These are phyloP conservation scores for Salix udensis DNA, from an alignment of 345 rosid genomes.

Conservation along the genomic window DNA sequence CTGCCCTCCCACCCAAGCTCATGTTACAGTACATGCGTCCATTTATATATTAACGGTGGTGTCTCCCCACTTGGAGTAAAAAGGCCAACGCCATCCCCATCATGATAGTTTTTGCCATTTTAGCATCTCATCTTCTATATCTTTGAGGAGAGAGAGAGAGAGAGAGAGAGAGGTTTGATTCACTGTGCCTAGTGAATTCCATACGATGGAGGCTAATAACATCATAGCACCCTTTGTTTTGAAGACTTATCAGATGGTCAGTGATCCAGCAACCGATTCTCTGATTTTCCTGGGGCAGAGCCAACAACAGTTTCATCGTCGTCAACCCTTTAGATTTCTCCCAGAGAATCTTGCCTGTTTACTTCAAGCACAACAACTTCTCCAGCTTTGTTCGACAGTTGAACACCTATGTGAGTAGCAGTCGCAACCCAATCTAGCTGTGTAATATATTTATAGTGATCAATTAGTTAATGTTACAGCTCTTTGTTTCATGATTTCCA, in stretches of 20 bases:
- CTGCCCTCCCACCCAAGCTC: constrained; percentile 33
- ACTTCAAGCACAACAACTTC: constrained; percentile 33
- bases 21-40: constrained; percentile 12
- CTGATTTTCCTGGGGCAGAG: constrained; percentile 23
- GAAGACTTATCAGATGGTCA: constrained; percentile 33
- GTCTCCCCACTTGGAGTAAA: background rate
- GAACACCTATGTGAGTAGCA: constrained; percentile 26
- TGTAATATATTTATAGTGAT: too few relatives aligned
- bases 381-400: constrained; percentile 32
- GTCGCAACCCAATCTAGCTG: too few relatives aligned
- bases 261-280: constrained; percentile 18
- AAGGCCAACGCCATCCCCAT: too few relatives aligned
- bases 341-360: constrained; percentile 16
- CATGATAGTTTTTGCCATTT: too few relatives aligned
- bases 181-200: background rate
- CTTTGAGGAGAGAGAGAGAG: background rate
- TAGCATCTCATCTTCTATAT: background rate
- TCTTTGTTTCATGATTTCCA: background rate
- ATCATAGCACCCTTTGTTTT: constrained; percentile 29
- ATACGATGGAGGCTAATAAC: constrained; percentile 42
- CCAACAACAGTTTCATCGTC: constrained; percentile 29
- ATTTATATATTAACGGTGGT: constrained; percentile 7
- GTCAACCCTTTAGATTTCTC: constrained; percentile 28
- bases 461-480: background rate
- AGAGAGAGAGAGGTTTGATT: too few relatives aligned